Conservation (phyloP, 805 yeast species). For the Metschnikowia santaceciliae region DNA sequence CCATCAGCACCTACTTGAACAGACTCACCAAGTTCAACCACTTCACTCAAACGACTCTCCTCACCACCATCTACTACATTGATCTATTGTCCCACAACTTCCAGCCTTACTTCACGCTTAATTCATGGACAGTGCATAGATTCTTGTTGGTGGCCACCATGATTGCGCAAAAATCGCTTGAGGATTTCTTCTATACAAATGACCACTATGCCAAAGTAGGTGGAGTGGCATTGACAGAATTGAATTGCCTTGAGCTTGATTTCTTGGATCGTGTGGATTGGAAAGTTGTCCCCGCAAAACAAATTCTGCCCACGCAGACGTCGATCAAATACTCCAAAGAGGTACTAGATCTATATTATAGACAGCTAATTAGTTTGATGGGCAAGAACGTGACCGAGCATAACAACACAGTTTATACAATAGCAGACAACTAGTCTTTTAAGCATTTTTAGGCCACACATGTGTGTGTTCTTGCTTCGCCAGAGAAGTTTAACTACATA, state of each 20-base stretch:
- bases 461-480: not conserved
- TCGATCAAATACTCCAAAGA: slow-evolving; percentile 33
- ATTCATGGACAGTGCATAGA: slow-evolving; percentile 90
- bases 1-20: slow-evolving; percentile 64
- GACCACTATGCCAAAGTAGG: slow-evolving; percentile 95
- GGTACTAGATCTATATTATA: slow-evolving; percentile 37
- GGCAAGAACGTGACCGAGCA: slow-evolving; percentile 27
- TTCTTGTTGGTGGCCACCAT: slow-evolving; percentile 87
- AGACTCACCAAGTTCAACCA: slow-evolving; percentile 81
- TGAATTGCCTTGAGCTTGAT: slow-evolving; percentile 85
- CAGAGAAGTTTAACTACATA: not conserved
- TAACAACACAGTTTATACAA: slow-evolving; percentile 12
- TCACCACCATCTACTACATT: slow-evolving; percentile 84
- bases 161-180: slow-evolving; percentile 83
- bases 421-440: not conserved
- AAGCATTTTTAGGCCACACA: not conserved
- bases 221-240: slow-evolving; percentile 78
- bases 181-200: slow-evolving; percentile 92
- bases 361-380: slow-evolving; percentile 39
- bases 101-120: slow-evolving; percentile 71
- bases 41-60: slow-evolving; percentile 75
- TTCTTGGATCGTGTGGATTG: slow-evolving; percentile 77
- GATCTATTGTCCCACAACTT: slow-evolving; percentile 78
- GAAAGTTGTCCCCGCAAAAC: slow-evolving; percentile 43
- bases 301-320: slow-evolving; percentile 18